A percentile compares a stretch with the other conserved stretches of the same genome.
phyloP scores from a whole-genome alignment of 495 filamentous ascomycete species.

The Aspergillus cavernicola region DNA sequence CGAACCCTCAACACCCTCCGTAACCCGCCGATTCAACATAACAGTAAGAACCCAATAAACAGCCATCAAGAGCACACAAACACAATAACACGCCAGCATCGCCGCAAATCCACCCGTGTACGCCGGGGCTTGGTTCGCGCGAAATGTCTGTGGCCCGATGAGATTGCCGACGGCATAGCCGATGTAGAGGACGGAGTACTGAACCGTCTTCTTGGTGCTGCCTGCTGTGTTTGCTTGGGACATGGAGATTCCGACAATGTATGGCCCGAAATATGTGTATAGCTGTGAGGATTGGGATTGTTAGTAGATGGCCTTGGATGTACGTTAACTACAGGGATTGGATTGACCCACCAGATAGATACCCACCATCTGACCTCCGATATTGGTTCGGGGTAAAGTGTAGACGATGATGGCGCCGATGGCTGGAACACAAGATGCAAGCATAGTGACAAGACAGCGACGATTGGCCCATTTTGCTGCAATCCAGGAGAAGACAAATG shows the following conservation, averaged over 20 bases:
- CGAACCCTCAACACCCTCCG: constrained; percentile 15
- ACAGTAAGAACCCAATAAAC: constrained; percentile 25
- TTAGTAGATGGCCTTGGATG: neutral
- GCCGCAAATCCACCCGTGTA: constrained; percentile 31
- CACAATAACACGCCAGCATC: constrained; percentile 29
- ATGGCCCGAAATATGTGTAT: constrained; percentile 37
- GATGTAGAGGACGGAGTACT: constrained; percentile 29
- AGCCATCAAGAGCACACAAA: constrained; percentile 24
- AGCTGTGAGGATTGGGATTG: constrained; percentile 21
- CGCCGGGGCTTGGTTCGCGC: constrained; percentile 48
- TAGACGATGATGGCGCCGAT: constrained; percentile 35
- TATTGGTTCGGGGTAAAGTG: constrained; percentile 28
- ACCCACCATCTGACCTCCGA: constrained; percentile 33
- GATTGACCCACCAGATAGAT: constrained; percentile 30
- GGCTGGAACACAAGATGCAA: constrained; percentile 28
- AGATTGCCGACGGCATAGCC: constrained; percentile 25
- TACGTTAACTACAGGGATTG: neutral
- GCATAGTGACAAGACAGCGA: constrained; percentile 31
- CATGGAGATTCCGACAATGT: constrained; percentile 35
- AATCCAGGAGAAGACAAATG: constrained; percentile 33
- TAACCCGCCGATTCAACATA: constrained; percentile 20
- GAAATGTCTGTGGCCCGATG: constrained; percentile 60
- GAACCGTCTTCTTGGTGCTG: constrained; percentile 29
- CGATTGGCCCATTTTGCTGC: constrained; percentile 33
- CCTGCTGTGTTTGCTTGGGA: constrained; percentile 39